phyloP scores from a whole-genome alignment of 345 rosid genomes.

The Sonneratia alba region DNA sequence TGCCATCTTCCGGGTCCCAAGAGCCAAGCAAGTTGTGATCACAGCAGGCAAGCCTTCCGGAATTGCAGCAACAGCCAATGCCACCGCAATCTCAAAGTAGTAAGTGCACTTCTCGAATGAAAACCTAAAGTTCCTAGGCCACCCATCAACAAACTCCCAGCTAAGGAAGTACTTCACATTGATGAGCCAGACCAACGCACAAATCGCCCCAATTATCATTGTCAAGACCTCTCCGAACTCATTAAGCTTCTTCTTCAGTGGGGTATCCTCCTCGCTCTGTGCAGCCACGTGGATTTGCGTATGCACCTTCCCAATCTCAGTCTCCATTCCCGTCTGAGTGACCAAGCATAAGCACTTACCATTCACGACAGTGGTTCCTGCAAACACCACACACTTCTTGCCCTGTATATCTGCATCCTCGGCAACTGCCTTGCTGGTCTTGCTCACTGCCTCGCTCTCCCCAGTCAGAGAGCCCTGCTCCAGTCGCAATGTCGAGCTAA shows the following conservation, averaged over 20 bases:
- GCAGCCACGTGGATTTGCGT: slow-evolving; percentile 47
- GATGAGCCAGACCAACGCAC: slow-evolving; percentile 54
- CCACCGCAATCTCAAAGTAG: slow-evolving; percentile 68
- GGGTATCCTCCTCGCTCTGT: slow-evolving; percentile 56
- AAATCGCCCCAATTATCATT: slow-evolving; percentile 43
- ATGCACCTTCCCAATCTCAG: slow-evolving; percentile 63
- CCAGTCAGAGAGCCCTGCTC: slow-evolving; percentile 72
- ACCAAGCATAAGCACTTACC: slow-evolving; percentile 57
- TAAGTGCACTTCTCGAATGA: slow-evolving; percentile 70
- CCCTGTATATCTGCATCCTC: slow-evolving; percentile 53
- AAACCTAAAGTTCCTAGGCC: slow-evolving; percentile 57
- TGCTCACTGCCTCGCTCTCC: slow-evolving; percentile 60
- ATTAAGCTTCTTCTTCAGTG: slow-evolving; percentile 57
- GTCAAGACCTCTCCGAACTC: slow-evolving; percentile 58
- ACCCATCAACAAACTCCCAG: slow-evolving; percentile 56
- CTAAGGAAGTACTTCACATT: slow-evolving; percentile 52
- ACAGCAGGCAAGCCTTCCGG: slow-evolving; percentile 76
- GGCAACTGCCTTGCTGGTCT: slow-evolving; percentile 29
- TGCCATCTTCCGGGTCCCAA: slow-evolving; percentile 72
- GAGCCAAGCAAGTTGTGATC: slow-evolving; percentile 64
- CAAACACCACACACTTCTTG: slow-evolving; percentile 53
- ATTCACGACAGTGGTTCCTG: slow-evolving; percentile 61
- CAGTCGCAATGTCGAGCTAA: slow-evolving; percentile 50
- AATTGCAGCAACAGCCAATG: slow-evolving; percentile 70
- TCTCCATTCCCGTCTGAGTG: slow-evolving; percentile 52